Conservation (phyloP, 1,284 basidiomycete genomes). For the Ganoderma lingzhi region DNA sequence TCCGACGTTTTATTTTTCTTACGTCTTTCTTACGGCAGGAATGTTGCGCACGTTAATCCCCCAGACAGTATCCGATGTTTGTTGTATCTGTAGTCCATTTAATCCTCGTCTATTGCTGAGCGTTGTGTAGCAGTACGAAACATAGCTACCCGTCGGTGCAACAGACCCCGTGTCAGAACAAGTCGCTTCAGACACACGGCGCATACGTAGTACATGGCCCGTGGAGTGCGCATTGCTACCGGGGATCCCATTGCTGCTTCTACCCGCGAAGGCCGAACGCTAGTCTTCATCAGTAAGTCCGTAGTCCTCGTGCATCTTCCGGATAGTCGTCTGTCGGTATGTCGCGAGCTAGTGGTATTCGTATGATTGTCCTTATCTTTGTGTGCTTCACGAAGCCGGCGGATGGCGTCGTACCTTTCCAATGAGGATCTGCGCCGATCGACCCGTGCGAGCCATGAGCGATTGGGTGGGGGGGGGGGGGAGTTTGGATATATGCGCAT, state of each 20-base stretch:
- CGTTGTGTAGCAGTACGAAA: conserved; percentile 1
- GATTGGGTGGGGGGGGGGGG: not conserved
- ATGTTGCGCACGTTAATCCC: not conserved
- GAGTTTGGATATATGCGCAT: not conserved
- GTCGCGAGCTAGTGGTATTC: conserved; percentile 61
- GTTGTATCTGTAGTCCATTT: conserved; percentile 26
- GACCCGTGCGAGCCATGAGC: not conserved
- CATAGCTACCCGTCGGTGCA: not conserved
- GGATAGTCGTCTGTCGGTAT: conserved; percentile 68
- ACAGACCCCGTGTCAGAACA: not conserved
- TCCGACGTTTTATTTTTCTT: not conserved
- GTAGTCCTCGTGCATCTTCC: conserved; percentile 75
- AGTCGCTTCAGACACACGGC: not conserved
- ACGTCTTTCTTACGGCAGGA: not conserved
- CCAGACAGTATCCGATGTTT: not conserved
- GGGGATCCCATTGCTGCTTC: not conserved
- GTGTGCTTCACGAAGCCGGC: not conserved
- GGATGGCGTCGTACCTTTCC: conserved; percentile 51
- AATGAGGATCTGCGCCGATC: conserved; percentile 56
- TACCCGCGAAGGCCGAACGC: not conserved
- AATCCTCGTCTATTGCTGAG: conserved; percentile 6
- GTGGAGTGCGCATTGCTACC: not conserved
- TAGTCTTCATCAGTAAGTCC: conserved; percentile 59
- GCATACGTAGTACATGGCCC: not conserved
- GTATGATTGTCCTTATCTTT: not conserved